Percentiles rank a stretch among this genome's conserved stretches.
These are phyloP conservation scores for Aspergillus vadensis DNA, from an alignment of 2,329 filamentous ascomycete species.

Conservation along the genomic window DNA sequence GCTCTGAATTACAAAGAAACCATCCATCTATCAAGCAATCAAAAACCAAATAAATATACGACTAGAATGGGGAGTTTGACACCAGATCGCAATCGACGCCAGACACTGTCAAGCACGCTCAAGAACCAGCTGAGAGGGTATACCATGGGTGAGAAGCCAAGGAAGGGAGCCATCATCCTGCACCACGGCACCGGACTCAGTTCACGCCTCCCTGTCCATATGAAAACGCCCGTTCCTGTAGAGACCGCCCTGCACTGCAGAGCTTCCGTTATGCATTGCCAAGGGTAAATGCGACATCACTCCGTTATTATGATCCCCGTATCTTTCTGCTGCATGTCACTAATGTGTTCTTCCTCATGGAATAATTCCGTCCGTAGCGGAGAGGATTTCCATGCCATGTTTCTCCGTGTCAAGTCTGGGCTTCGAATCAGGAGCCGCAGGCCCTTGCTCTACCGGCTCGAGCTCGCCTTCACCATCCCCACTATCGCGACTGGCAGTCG, in stretches of 20 bases:
- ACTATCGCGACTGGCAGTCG: not conserved
- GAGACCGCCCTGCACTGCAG: constrained; percentile 1
- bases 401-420: constrained; percentile 7
- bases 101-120: constrained; percentile 2
- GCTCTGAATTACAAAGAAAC: not conserved
- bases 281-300: not conserved
- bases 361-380: constrained; percentile 23
- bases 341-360: constrained; percentile 2
- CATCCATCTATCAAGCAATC: not conserved
- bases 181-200: not conserved
- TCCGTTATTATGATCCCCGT: not conserved
- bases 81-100: not conserved
- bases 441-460: not conserved
- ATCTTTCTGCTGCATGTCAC: not conserved
- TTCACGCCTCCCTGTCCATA: not conserved
- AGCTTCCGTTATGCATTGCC: not conserved
- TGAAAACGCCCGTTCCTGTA: constrained; percentile 3
- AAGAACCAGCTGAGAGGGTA: constrained; percentile 8
- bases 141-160: not conserved
- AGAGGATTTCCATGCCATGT: constrained; percentile 22
- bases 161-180: not conserved
- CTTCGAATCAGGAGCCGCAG: not conserved
- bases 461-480: not conserved
- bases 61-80: not conserved
- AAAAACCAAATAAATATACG: not conserved